Conservation (phyloP, 371 early-diverging fungal genomes). For the Umbelopsis sp. region DNA sequence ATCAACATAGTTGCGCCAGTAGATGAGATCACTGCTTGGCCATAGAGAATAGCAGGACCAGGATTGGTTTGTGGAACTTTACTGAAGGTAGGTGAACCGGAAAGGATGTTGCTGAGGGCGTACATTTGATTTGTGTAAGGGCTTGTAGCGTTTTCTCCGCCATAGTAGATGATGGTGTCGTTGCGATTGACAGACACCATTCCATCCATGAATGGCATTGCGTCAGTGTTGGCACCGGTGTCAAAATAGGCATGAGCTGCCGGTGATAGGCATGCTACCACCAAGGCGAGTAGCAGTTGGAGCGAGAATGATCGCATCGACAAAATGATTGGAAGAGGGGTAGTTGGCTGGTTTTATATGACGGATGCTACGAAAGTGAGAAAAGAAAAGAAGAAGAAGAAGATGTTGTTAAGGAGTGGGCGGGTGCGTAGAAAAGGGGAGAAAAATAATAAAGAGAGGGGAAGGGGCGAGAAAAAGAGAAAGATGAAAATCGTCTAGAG, state of each 20-base stretch:
- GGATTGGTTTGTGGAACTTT: conserved; percentile 28
- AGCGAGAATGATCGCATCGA: conserved; percentile 19
- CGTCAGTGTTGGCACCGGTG: conserved; percentile 27
- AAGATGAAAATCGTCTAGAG: neutral
- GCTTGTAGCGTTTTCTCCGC: conserved; percentile 34
- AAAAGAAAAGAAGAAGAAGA: conserved; percentile 14
- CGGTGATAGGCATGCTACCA: conserved; percentile 11
- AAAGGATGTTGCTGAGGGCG: conserved; percentile 20
- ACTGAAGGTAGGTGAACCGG: conserved; percentile 29
- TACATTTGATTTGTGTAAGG: conserved; percentile 32
- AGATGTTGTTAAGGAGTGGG: conserved; percentile 14
- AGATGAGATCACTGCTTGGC: conserved; percentile 29
- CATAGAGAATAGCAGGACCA: conserved; percentile 25
- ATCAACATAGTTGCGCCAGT: conserved; percentile 27
- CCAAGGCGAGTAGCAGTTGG: conserved; percentile 20
- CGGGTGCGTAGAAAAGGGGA: conserved; percentile 18
- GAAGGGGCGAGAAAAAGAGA: neutral
- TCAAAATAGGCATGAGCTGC: conserved; percentile 32
- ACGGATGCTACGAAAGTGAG: conserved; percentile 16
- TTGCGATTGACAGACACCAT: conserved; percentile 35
- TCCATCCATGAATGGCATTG: conserved; percentile 34
- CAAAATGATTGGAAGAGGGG: conserved; percentile 15
- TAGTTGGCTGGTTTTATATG: neutral
- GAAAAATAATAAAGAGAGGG: conserved; percentile 4
- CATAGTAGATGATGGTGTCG: conserved; percentile 30